Base-by-base conservation (phyloP, 2,329 filamentous ascomycete species). In the Ascochyta viciae-villosae region DNA sequence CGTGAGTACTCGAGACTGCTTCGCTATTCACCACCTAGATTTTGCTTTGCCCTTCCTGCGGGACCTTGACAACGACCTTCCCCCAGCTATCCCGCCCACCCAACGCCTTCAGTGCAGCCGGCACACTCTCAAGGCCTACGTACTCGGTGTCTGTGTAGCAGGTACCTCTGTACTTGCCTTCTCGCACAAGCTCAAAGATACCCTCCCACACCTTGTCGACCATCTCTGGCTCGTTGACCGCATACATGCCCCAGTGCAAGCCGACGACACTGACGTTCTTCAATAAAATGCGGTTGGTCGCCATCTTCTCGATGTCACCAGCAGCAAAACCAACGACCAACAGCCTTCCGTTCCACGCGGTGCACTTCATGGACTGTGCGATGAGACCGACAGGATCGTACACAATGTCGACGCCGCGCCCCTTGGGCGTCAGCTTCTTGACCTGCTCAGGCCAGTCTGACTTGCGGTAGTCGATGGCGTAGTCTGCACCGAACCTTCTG, bases 381-480 rank as follows among this genome's bases (percentile, higher is more conserved):
- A 97, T 91, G 73, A 97, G 79, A 1, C 94, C 94, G 1, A 98
- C 94, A 12, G 94, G 92, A 75, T 98, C 94, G 78, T 92, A 98
- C 22, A 98, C 93, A 47, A 98, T 91, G 76, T 98, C 93, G 16
- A 96, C 93, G 10, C 92, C 87, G 39, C 82, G 79, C 1, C 85
- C 85, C 60, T 87, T 85, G 0, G 90, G 91, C 4, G 89, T 94
- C 55, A 98, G 76, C 64, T 85, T 87, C 79, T 90, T 90, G 43
- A 97, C 92, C 58, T 87, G 76, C 60, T 87, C 81, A 2, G 85
- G 83, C 85, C 85, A 88, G 50, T 82, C 78, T 2, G 81, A 72
- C 60, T 89, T 82, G 16, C 82, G 82, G 76, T 97, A 97, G 75
- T 94, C 87, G 56, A 98, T 76, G 3, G 85, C 85, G 74, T 94